Percentiles rank a stretch among this genome's conserved stretches.
These are phyloP conservation scores for Populus ilicifolia DNA, from an alignment of 345 rosid species.

Conservation along the genomic window DNA sequence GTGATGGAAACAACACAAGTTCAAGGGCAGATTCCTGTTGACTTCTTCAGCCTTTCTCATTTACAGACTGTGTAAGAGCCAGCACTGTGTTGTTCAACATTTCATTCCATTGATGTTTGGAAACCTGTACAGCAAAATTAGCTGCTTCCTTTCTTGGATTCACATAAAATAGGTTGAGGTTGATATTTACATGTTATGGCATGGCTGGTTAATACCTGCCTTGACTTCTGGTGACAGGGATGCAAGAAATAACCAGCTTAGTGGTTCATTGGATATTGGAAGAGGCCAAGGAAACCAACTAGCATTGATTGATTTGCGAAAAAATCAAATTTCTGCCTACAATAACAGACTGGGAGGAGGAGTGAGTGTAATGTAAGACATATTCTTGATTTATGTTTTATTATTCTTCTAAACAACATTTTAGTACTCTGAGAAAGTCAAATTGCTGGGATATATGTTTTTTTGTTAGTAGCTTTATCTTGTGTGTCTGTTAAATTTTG, in stretches of 20 bases:
- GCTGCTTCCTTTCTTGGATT: neutral
- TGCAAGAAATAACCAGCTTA: constrained; percentile 46
- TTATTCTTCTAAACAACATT: neutral
- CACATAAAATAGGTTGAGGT: neutral
- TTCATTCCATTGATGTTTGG: neutral
- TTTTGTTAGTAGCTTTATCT: neutral
- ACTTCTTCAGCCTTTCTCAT: constrained; percentile 46
- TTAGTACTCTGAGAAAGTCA: neutral
- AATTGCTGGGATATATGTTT: neutral
- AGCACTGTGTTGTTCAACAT: neutral
- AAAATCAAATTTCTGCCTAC: constrained; percentile 38
- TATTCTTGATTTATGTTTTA: neutral
- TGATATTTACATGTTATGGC: neutral
- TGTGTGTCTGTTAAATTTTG: constrained; percentile 10
- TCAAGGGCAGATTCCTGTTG: constrained; percentile 48
- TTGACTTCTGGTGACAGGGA: constrained; percentile 31
- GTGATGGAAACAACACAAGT: constrained; percentile 51
- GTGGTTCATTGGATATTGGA: constrained; percentile 54
- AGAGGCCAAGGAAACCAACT: constrained; percentile 37
- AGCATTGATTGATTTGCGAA: constrained; percentile 50
- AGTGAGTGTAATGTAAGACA: constrained; percentile 50
- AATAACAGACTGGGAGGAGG: constrained; percentile 1
- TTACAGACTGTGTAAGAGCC: constrained; percentile 70
- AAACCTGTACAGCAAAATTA: neutral
- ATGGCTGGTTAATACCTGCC: neutral